Base-by-base conservation (phyloP, 371 early-diverging fungal genomes). In the Massospora cicadina region DNA sequence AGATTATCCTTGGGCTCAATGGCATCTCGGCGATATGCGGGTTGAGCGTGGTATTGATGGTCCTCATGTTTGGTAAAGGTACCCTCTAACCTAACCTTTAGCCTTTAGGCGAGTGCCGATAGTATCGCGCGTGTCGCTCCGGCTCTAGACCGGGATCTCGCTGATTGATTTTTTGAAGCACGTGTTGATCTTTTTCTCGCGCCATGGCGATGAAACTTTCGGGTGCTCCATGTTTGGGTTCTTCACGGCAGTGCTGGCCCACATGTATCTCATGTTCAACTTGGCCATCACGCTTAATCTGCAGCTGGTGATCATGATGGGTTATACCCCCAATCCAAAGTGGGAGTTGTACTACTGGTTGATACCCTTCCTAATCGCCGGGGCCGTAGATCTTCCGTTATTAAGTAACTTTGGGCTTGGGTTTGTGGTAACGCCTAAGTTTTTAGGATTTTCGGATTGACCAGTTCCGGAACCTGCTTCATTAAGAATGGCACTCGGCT, bases 281-380 rank as follows among this genome's bases (percentile, higher is more conserved):
- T 43, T 62, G 24, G 62, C 62, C 12, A 62, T 62, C 5, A 54
- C 62, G 21, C 13, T 62, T 2, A 62, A 62, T 25, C 33, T 62
- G 13, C 62, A 62, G 2, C 31, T 62, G 2, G 25, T 62, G 2
- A 24, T 33, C 3, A 2, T 62, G 2, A 2, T 24, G n/a, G 17
- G 21, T 3, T n/a, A 33, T n/a, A 7, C 5, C 7, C 43, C 43
- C 1, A 31, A 62, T 2, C 30, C 33, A 62, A 10, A 21, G n/a
- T 62, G 62, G 62, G 62, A 62, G 43, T 3, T n/a, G 1, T 33
- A 43, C 12, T 62, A 62, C 43, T 62, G 62, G 62, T 10, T 31
- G 10, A 12, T 62, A 2, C 43, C 62, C 2, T 13, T 62, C 7
- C 5, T 33, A 3, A 7, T 62, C 1, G 5, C 33, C 17, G 24